Evolutionary conservation across 352 stramenopile genomes (phyloP), one percentile per base, ranked within the genome.

Genomic region (Phytophthora boehmeriae): DNA sequence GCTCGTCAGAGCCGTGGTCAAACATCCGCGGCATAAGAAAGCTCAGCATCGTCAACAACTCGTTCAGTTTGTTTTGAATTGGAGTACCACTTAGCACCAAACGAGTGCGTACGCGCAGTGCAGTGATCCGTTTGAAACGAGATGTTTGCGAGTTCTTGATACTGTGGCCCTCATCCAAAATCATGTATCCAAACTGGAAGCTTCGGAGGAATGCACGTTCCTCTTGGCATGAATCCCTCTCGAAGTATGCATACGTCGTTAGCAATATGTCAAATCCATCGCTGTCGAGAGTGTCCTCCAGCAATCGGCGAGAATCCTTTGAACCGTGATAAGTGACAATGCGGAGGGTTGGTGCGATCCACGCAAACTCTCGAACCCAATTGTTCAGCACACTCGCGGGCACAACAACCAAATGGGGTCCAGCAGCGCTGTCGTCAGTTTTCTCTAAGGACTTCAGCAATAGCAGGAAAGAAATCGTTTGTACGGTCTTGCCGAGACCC

Each of bases 21-120:
- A 97, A 97, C 70, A 97, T 94, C 16, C 82, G 80, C 32, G 93
- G 92, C 90, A 97, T 97, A 19, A 98, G 66, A 61, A 98, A 98
- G 30, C 80, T 95, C 25, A 98, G 64, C 63, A 98, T 71, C 8
- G 91, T 87, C 32, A 97, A 76, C 53, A 98, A 54, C 55, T 97
- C 88, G 25, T 82, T 87, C 8, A 96, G 48, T n/a, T 86, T 90
- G 73, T 97, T 97, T 56, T 97, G 90, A 48, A 97, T 95, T 2
- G 90, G 90, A 14, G 91, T 97, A 11, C 90, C 90, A 50, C 79
- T 95, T 46, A 97, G 49, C 19, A 97, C 80, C 16, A 97, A 59
- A 0, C 87, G 79, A 42, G 92, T 87, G 35, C 76, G 70, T 20
- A 76, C 82, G 13, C 87, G 79, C 62, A 97, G 66, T 6, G 78